Base-by-base conservation (phyloP, 2,329 filamentous ascomycete genomes). In the Paramyrothecium sp. region DNA sequence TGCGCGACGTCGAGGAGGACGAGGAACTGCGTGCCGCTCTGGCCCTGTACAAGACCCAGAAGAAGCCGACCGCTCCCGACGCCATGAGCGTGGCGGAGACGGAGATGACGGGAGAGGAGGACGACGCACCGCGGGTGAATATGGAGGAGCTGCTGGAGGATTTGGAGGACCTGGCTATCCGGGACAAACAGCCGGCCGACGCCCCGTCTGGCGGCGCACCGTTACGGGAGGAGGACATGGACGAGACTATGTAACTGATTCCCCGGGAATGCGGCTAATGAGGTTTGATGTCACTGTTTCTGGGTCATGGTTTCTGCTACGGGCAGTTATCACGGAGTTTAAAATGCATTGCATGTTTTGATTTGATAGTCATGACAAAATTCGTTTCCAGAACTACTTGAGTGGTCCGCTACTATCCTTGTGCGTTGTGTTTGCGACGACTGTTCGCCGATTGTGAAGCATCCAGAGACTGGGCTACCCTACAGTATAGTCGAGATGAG, bases 1-100 rank as follows among this genome's bases (percentile, higher is more conserved):
- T 99, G 80, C 89, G 90, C 50, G 95, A 99, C 73, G 91, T 99
- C 12, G 96, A 99, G 76, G 93, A 98, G 71, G 95, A 99, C 72
- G 84, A 90, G 54, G 95, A 99, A 69, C 81, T 97, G 64, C 83
- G 95, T 56, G 84, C 88, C 48, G 92, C 92, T 1, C 79, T 99
- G 70, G 90, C 91, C 50, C 73, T 99, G 67, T 99, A 97, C 79
- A 97, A 94, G 78, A 83, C 81, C 60, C 75, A 81, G 66, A 79
- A 76, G 71, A 74, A 77, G 71, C 38, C 38, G 4, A 66, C 69
- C 55, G 81, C 85, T 56, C 75, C 78, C 2, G 86, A 89, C 58
- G 85, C 83, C 67, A 90, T 89, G 84, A 89, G 86, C 67, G 79
- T 88, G 53, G 88, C 84, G 68, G 83, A 79, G 77, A 89, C 76